Base-by-base conservation (phyloP, 108 stramenopile genomes). In the Thalassiosira profunda region DNA sequence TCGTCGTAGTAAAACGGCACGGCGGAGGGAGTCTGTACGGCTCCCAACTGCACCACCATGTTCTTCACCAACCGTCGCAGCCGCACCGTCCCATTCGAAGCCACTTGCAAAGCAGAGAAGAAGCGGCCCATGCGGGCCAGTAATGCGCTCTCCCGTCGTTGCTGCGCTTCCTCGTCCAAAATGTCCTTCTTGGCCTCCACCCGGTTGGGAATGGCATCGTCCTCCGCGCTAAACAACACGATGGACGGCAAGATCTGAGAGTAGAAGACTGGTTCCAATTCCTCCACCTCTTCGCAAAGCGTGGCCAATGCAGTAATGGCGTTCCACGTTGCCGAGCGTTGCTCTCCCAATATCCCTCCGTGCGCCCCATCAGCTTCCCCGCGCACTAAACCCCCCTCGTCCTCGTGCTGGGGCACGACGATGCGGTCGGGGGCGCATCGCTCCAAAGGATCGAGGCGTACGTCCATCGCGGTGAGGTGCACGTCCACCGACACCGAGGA, bases 11-110 rank as follows among this genome's bases (percentile, higher is more conserved):
- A 64, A 45, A 49, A 56, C 1, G 72, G 62, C 15, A 64, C 45
- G 10, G 72, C 55, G 11, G 67, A 28, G 17, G 74, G 80, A 11
- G 63, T 63, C 17, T 49, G 24, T 49, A 75, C 76, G 4, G 72
- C 83, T 23, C 74, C 70, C 4, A 84, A 40, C 56, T 84, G 83
- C 61, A 73, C 52, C 7, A 84, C 83, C 56, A 80, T 80, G 63
- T 84, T 84, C 34, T 64, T 58, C 20, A 80, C 76, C 43, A 84
- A 30, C 33, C 76, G 43, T 20, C 49, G 47, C 49, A 80, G 52
- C 17, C 83, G 55, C 1, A 44, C 26, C 15, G 63, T 72, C 33
- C 67, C 74, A 70, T 84, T 84, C 12, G 43, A 70, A 15, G 70
- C 58, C 56, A 73, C 33, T 47, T 84, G 83, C 58, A 84, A 62